Base-by-base conservation (phyloP, 2,329 filamentous ascomycete species). In the Onygenales sp. region DNA sequence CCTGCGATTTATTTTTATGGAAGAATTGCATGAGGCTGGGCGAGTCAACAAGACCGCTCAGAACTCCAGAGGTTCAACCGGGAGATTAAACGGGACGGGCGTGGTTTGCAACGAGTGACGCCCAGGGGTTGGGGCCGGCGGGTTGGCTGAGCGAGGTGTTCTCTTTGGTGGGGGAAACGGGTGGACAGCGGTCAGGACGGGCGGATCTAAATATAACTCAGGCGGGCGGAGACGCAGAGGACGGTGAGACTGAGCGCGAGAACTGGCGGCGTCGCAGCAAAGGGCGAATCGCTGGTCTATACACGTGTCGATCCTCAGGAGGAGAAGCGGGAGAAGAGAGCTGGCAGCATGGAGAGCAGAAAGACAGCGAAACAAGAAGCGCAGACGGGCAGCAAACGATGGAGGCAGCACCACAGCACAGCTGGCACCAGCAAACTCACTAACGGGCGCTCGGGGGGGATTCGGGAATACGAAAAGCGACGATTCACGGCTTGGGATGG, bases 1-100 rank as follows among this genome's bases (percentile, higher is more conserved):
- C 52, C 56, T 59, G 58, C 46, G 58, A 58, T 55, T 58, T 59
- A 57, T 59, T 59, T 49, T 59, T 59, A 32, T 57, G 53, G 52
- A 55, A 56, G 54, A 58, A 55, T 53, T 49, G 54, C 58, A 59
- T 59, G 58, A 53, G 56, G 50, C 40, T 27, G 14, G 40, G 39
- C 13, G 40, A 32, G 40, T 42, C 13, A 17, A 42, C 11, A 42
- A 17, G 13, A 42, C 4, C n/a, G 40, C 17, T 42, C 40, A 42
- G 40, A 42, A 8, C 40, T 42, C 40, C 8, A 21, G 43, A 13
- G 43, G 3, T 10, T 34, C 13, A 14, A 31, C 21, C 17, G 3
- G 21, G 5, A 46, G 43, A 34, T 14, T 32, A 27, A 17, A 27
- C 31, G 33, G 4, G 34, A 31, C 14, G 37, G 2, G 21, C 27